These are phyloP conservation scores for Curvularia hawaiiensis DNA, from an alignment of 2,329 filamentous ascomycete genomes.

Conservation along the genomic window DNA sequence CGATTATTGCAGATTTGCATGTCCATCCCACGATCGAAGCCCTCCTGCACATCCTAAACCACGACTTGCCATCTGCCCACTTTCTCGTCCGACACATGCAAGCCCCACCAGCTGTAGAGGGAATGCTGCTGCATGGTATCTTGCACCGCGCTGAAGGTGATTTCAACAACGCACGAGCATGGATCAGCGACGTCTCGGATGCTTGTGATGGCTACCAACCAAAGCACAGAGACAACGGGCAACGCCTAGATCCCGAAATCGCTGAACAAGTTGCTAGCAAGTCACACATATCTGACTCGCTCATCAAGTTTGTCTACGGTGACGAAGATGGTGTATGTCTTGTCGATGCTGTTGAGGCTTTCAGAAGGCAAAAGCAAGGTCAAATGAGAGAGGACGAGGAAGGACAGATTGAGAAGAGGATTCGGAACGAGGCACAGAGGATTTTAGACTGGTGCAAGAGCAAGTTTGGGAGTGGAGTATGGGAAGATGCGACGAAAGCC, in stretches of 20 bases:
- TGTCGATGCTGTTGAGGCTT: conserved; percentile 47
- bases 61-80: conserved; percentile 57
- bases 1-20: conserved; percentile 34
- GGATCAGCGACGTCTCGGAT: conserved; percentile 53
- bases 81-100: conserved; percentile 61
- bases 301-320: conserved; percentile 31
- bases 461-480: conserved; percentile 52
- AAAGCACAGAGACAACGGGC: conserved; percentile 23
- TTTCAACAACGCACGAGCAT: conserved; percentile 54
- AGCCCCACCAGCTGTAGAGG: conserved; percentile 54
- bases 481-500: conserved; percentile 51
- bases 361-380: conserved; percentile 35
- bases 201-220: conserved; percentile 42
- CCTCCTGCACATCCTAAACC: conserved; percentile 58
- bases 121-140: conserved; percentile 59
- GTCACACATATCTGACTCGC: conserved; percentile 6
- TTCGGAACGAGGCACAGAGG: conserved; percentile 47
- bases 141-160: conserved; percentile 59
- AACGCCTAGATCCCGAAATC: conserved; percentile 21
- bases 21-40: conserved; percentile 58
- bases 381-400: conserved; percentile 27
- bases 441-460: conserved; percentile 52
- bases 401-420: conserved; percentile 38
- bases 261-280: conserved; percentile 11
- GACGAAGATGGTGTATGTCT: conserved; percentile 27